Base-by-base conservation (phyloP, 768 basidiomycete species). In the Leccinellum luteum region DNA sequence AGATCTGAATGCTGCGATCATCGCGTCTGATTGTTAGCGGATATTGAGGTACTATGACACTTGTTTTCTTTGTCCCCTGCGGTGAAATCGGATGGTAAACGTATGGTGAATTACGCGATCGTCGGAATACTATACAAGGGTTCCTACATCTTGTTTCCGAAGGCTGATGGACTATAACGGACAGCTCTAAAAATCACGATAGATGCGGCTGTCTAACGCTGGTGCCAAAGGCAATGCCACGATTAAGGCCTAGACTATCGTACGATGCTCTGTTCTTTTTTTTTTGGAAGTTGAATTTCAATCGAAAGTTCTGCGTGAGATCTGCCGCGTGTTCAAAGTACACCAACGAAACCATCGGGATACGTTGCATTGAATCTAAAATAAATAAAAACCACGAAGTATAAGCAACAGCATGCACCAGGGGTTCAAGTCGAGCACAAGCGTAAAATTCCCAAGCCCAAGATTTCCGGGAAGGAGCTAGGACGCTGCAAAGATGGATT, bases 121-220 rank as follows among this genome's bases (percentile, higher is more conserved):
- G 44, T 23, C 48, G 13, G 49, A 21, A 53, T 10, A n/a, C n/a
- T n/a, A n/a, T n/a, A 25, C 25, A 32, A 30, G 12, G 47, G 23
- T 7, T 43, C 61, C 35, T 59, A 64, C 60, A 19, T 56, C 52
- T 56, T 47, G 35, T 47, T 28, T 62, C 58, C 58, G 60, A 66
- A 57, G 15, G 32, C 41, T 35, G n/a, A 21, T 52, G 49, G 15
- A 31, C 41, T 35, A 3, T 41, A 45, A n/a, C 13, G 32, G 47
- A 47, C 14, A 48, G 38, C 14, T 47, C 8, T 27, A 38, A 48
- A 52, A 55, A 28, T 45, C 57, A 28, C 41, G 52, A 54, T 49
- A 13, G 14, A 54, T 48, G 25, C 25, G 54, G 34, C 52, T 47
- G 35, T 54, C 27, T 44, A 44, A 34, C 59, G 51, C 25, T 55